Percentiles rank a stretch among this genome's conserved stretches.
Evolutionary conservation across 208 protist genomes (phyloP).

Genomic region (Entamoeba moshkovskii): DNA sequence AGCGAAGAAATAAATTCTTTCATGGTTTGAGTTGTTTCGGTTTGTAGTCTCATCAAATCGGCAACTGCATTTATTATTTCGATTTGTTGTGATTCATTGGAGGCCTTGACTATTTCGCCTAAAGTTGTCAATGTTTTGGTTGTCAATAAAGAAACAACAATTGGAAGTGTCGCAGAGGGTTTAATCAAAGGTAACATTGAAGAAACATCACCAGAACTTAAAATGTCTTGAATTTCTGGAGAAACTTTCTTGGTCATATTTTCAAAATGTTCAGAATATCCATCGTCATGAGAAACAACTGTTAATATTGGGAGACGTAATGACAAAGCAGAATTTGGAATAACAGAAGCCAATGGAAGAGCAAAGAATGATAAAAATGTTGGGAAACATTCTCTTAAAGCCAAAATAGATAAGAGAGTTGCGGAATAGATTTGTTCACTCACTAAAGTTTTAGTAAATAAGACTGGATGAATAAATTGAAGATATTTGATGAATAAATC

Average conservation of each 20-base stretch:
- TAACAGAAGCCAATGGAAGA: not conserved
- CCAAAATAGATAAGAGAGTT: not conserved
- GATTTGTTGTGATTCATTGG: not conserved
- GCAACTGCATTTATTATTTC: not conserved
- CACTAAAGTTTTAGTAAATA: not conserved
- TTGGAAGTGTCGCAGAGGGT: not conserved
- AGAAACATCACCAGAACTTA: not conserved
- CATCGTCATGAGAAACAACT: not conserved
- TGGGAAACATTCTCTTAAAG: not conserved
- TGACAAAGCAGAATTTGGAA: not conserved
- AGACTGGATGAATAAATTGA: not conserved
- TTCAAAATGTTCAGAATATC: not conserved
- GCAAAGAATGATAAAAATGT: not conserved
- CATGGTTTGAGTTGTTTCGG: not conserved
- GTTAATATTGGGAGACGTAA: not conserved
- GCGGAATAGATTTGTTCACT: not conserved
- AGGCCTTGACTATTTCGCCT: not conserved
- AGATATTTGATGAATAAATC: not conserved
- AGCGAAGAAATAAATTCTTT: not conserved
- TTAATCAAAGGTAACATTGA: not conserved
- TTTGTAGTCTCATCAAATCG: not conserved
- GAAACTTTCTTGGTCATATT: not conserved
- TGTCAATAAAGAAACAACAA: not conserved
- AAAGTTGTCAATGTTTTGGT: not conserved
- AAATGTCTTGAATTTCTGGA: not conserved